Base-by-base conservation (phyloP, 495 filamentous ascomycete species). In the Talaromyces stipitatus region DNA sequence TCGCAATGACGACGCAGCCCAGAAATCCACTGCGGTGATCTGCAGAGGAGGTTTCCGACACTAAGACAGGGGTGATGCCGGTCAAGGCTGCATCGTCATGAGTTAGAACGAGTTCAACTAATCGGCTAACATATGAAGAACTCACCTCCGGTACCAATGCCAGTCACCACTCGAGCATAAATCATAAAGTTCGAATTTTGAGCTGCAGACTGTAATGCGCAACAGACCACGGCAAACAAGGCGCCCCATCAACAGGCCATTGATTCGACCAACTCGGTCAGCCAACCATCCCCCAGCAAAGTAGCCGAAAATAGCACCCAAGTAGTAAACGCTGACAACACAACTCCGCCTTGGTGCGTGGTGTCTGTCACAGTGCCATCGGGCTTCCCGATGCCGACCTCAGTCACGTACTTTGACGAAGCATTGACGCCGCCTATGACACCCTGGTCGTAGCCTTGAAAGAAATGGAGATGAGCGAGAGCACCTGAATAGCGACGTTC, bases 381-480 rank as follows among this genome's bases (percentile, higher is more conserved):
- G 4, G 66, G 26, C 53, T 56, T 60, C 8, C 73, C 73, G 24
- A 74, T 75, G 12, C 64, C 64, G 3, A 75, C 71, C 52, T 63
- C 55, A 2, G 61, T 65, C 9, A 75, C 65, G 56, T 77, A 79
- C 8, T 55, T 64, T 4, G 69, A 71, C 28, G 73, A 56, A 52
- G 66, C 62, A 50, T 79, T 80, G 38, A 80, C 74, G 30, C 73
- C 74, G n/a, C 75, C 75, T 73, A 78, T 79, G 30, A 80, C 74
- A 23, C 76, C 77, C 58, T 79, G 77, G 45, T 79, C 77, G 66
- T 79, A 80, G n/a, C 79, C 78, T 57, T 78, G 74, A 66, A 81
- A 80, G 66, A 81, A 81, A 81, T 80, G 18, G 71, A 73, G 14
- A 80, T 64, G 11, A 76, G 65, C 23, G 74, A 79, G 50, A 81